Evolutionary conservation across 192 early-diverging fungal genomes (phyloP), one percentile per base, ranked within the genome.

Genomic region (Radiomyces spectabilis): DNA sequence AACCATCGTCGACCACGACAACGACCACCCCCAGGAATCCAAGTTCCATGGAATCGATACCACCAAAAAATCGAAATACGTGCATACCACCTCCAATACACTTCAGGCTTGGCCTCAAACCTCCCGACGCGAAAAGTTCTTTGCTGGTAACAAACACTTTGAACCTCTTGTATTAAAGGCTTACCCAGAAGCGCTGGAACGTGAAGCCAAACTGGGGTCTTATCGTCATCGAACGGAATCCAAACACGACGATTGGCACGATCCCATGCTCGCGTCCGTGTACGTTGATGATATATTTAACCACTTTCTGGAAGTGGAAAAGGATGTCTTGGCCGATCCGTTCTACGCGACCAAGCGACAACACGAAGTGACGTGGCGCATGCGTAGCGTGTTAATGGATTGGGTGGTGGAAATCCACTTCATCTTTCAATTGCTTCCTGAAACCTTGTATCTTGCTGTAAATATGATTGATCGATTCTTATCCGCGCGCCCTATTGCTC

Each of bases 391-490:
- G 25, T 70, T 99, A n/a, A 75, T 96, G 26, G 92, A 97, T 68
- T 99, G 97, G 97, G 73, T 99, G 0, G 78, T 94, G 40, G 90
- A 97, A 63, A 85, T 93, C 19, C 93, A 97, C 71, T 68, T 80
- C 68, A 85, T 92, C 63, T 91, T 99, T 70, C 83, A 84, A 31
- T 75, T 97, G 50, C 74, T 95, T 13, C 91, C 93, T 21, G 97
- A 99, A 71, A 97, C 97, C 5, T 76, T 99, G 9, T 99, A 86
- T 59, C 63, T 97, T 51, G 74, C 93, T 6, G 83, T 97, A 51
- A 99, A 99, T 68, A 77, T 97, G 31, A 79, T 99, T 34, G 97
- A 99, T 63, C 88, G 97, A 5, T 96, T 97, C 66, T 77, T 99
- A 18, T 91, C 91, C 19, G 61, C 71, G 41, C 87, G 95, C 26